Evolutionary conservation across 371 early-diverging fungal species (phyloP).

Genomic region (Mucor lusitanicus): DNA sequence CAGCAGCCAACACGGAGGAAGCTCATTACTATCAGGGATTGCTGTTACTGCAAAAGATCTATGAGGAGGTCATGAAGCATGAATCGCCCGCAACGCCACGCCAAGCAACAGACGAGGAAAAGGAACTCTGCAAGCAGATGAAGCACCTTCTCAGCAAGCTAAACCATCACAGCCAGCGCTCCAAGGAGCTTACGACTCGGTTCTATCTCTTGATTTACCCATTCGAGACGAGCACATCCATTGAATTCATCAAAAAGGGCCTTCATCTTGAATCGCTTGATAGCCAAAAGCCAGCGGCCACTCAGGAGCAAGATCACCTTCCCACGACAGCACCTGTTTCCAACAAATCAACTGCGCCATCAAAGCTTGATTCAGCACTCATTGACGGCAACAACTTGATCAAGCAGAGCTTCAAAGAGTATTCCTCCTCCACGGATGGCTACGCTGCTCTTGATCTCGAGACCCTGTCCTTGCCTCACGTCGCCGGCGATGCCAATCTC

Average conservation of each 20-base stretch:
- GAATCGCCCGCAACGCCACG: constrained; percentile 16
- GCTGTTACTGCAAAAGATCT: constrained; percentile 35
- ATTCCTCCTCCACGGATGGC: not conserved
- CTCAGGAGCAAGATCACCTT: not conserved
- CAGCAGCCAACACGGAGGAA: constrained; percentile 32
- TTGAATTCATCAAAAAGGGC: constrained; percentile 25
- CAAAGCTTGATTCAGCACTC: constrained; percentile 7
- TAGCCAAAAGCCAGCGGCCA: not conserved
- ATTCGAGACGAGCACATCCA: constrained; percentile 19
- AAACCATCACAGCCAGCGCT: not conserved
- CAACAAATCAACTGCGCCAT: constrained; percentile 5
- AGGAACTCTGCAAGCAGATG: constrained; percentile 22
- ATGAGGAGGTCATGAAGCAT: constrained; percentile 12
- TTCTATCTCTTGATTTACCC: constrained; percentile 38
- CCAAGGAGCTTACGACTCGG: constrained; percentile 27
- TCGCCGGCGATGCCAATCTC: not conserved
- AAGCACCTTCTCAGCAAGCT: constrained; percentile 7
- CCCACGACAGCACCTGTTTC: not conserved
- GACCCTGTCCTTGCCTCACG: constrained; percentile 10
- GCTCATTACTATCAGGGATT: constrained; percentile 41
- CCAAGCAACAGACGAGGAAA: constrained; percentile 23
- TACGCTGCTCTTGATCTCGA: constrained; percentile 7
- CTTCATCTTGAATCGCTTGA: constrained; percentile 14
- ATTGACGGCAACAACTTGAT: constrained; percentile 13
- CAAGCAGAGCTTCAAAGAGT: constrained; percentile 2